Evolutionary conservation across 345 rosid genomes (phyloP), one percentile per base, ranked within the genome.

Genomic region (Gossypium thurberi): DNA sequence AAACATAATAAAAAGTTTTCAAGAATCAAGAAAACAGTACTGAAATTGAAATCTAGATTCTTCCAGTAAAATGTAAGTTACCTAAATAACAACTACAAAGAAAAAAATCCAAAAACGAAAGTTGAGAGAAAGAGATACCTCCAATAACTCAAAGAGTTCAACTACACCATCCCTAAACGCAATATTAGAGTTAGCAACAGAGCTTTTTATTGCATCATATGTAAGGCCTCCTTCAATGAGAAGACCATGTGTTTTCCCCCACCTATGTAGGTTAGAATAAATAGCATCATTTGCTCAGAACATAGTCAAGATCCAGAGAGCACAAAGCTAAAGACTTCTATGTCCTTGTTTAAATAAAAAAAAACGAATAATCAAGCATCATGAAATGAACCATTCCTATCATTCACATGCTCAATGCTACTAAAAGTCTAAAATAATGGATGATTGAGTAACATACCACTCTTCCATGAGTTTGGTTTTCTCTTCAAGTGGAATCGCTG

Each of bases 381-480:
- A 47, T 55, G 58, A 66, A 25, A 43, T 33, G 17, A 65, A 43
- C 10, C 11, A 72, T 15, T 70, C 26, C 21, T 9, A 43, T 63
- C 26, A 52, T 65, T 70, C 47, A 71, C 43, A 42, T 25, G 70
- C 65, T 64, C 42, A 50, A 63, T 48, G 26, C 55, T 14, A 42
- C 23, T 40, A 56, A 20, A 52, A 52, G 56, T 52, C 56, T 52
- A 62, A 71, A 33, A 18, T 10, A 40, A 14, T 26, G 68, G 44
- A 42, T 20, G 56, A n/a, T 52, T 26, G 17, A 50, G 58, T 21
- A 8, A 48, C 79, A 65, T 76, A 91, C 97, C 98, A 93, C 78
- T 93, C 96, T 83, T 93, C 92, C 98, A 93, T 93, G 77, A 93
- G 97, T 84, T 86, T 88, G 40, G 92, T 87, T 82, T 93, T 93